Conservation (phyloP, 768 basidiomycete species). For the Amyloporia xantha region DNA sequence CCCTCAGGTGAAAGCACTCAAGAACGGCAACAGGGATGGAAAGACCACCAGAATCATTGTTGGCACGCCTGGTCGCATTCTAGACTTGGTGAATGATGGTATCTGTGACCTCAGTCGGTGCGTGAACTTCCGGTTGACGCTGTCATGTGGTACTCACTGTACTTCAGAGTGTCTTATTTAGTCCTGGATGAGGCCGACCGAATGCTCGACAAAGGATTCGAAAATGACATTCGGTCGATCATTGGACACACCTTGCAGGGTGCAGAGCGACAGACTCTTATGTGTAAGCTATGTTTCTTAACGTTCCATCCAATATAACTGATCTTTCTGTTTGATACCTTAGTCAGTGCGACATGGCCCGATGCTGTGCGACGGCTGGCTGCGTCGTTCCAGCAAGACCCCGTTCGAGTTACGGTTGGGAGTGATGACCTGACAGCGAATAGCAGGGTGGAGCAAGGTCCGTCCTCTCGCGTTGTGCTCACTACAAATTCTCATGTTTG, state of each 20-base stretch:
- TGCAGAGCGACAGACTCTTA: slow-evolving; percentile 80
- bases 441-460: slow-evolving; percentile 77
- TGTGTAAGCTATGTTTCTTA: slow-evolving; percentile 56
- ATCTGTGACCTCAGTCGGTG: slow-evolving; percentile 74
- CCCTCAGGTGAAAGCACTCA: slow-evolving; percentile 66
- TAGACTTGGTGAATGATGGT: slow-evolving; percentile 89
- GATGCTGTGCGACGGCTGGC: slow-evolving; percentile 88
- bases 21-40: slow-evolving; percentile 43
- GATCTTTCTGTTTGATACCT: not conserved
- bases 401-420: slow-evolving; percentile 89
- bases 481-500: not conserved
- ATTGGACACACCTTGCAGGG: slow-evolving; percentile 67
- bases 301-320: not conserved
- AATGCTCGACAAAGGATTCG: slow-evolving; percentile 98
- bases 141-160: not conserved
- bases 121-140: slow-evolving; percentile 20
- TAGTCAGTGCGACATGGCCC: slow-evolving; percentile 97
- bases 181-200: slow-evolving; percentile 97
- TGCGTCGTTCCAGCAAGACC: slow-evolving; percentile 76
- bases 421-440: slow-evolving; percentile 94
- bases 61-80: slow-evolving; percentile 89
- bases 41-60: slow-evolving; percentile 73
- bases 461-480: not conserved
- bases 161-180: slow-evolving; percentile 71
- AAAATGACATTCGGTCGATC: slow-evolving; percentile 92